These are phyloP conservation scores for Kingdonia uniflora DNA, from an alignment of 164 flowering plant species.

Conservation along the genomic window DNA sequence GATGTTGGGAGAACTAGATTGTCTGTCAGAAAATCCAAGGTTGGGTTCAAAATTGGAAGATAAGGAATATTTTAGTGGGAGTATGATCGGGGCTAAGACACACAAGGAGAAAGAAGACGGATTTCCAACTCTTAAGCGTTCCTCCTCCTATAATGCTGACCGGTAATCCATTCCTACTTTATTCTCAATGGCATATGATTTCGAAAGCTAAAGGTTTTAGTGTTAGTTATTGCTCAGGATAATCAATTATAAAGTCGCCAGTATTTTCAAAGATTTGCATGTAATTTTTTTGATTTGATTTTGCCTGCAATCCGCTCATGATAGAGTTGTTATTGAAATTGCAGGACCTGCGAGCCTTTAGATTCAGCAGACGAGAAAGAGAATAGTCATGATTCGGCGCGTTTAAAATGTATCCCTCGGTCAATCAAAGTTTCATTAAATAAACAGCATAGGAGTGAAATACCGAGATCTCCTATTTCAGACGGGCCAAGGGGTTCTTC, in stretches of 20 bases:
- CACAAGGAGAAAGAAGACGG: constrained; percentile 44
- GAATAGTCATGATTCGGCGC: constrained; percentile 28
- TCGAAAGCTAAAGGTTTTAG: no score
- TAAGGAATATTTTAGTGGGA: constrained; percentile 91
- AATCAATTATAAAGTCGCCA: no score
- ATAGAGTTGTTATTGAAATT: constrained; percentile 1
- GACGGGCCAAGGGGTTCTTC: constrained; percentile 68
- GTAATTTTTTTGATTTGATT: no score
- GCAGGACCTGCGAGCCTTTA: constrained; percentile 41
- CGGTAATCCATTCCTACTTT: constrained; percentile 31
- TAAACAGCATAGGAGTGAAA: constrained; percentile 59
- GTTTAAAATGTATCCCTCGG: constrained; percentile 69
- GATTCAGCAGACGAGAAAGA: constrained; percentile 40
- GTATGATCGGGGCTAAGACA: constrained; percentile 69
- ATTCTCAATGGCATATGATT: no score
- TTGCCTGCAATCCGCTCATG: no score
- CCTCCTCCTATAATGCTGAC: constrained; percentile 85
- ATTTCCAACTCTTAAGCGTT: constrained; percentile 44
- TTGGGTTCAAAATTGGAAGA: constrained; percentile 66
- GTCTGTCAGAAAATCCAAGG: constrained; percentile 58
- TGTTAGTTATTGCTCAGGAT: no score
- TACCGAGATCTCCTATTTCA: constrained; percentile 68
- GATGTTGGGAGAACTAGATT: constrained; percentile 69
- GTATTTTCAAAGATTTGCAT: no score
- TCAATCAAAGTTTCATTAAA: constrained; percentile 52